These are phyloP conservation scores for Astrothelium subdiscretum DNA, from an alignment of 495 filamentous ascomycete species.

Conservation along the genomic window DNA sequence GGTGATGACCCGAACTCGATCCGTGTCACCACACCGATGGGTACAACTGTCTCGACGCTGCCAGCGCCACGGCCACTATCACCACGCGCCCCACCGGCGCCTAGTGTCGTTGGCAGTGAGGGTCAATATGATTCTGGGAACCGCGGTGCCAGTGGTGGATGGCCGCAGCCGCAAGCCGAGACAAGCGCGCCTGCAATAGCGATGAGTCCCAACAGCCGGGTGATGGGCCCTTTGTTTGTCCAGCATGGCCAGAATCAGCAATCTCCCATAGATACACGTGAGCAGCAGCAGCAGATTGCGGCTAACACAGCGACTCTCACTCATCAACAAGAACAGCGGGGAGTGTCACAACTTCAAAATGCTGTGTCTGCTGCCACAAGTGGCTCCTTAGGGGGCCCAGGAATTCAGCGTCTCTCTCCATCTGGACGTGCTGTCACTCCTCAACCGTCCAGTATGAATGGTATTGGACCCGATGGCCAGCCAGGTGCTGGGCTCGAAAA, in stretches of 20 bases:
- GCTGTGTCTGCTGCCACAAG: constrained; percentile 53
- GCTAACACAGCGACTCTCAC: constrained; percentile 41
- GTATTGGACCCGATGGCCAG: constrained; percentile 35
- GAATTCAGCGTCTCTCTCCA: constrained; percentile 13
- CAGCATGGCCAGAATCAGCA: background rate
- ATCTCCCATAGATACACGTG: constrained; percentile 21
- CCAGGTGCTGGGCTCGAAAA: constrained; percentile 58
- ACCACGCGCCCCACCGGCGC: constrained; percentile 23
- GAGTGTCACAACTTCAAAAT: constrained; percentile 68
- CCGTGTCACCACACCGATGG: constrained; percentile 91
- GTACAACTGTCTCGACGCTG: constrained; percentile 54
- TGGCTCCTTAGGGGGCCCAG: constrained; percentile 10
- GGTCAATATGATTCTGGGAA: constrained; percentile 12
- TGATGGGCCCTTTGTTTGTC: background rate
- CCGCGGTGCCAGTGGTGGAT: constrained; percentile 11
- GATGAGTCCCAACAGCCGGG: background rate
- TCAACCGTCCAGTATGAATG: constrained; percentile 14
- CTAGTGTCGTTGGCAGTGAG: constrained; percentile 12
- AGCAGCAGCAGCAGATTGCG: constrained; percentile 30
- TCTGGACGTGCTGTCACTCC: constrained; percentile 16
- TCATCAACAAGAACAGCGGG: constrained; percentile 70
- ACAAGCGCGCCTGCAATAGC: background rate
- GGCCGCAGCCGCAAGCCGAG: constrained; percentile 6
- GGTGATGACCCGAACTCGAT: constrained; percentile 90
- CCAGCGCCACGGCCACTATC: constrained; percentile 38